These are phyloP conservation scores for Pseudisothecium myosuroides DNA, from an alignment of 225 moss, liverwort and hornwort species.

Conservation along the genomic window DNA sequence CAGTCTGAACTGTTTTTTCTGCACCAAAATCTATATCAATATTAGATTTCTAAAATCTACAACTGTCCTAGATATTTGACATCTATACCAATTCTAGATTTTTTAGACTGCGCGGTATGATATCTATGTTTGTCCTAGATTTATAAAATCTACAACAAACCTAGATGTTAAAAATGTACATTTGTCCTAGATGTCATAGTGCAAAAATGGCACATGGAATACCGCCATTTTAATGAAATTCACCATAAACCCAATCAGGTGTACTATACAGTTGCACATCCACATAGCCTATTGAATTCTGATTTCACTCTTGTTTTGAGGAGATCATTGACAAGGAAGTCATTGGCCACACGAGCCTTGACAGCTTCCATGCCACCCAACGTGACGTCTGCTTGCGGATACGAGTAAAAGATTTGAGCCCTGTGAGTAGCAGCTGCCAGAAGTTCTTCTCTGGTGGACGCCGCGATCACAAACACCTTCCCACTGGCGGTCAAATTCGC, in stretches of 20 bases:
- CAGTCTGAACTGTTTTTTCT: too few species aligned
- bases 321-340: slow-evolving; percentile 38
- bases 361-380: slow-evolving; percentile 25
- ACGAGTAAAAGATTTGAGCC: slow-evolving; percentile 66
- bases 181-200: too few species aligned
- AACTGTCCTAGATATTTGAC: too few species aligned
- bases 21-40: too few species aligned
- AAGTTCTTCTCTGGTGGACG: slow-evolving; percentile 41
- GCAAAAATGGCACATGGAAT: too few species aligned
- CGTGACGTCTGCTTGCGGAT: slow-evolving; percentile 19
- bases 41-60: too few species aligned
- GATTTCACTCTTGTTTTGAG: slow-evolving; percentile 53
- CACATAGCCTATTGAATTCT: slow-evolving; percentile 30
- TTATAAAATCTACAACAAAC: too few species aligned
- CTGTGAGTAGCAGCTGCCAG: slow-evolving; percentile 67
- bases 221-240: too few species aligned
- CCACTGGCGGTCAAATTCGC: not conserved
- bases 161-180: too few species aligned
- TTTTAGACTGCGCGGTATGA: too few species aligned
- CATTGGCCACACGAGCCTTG: slow-evolving; percentile 48
- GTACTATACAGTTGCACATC: not conserved
- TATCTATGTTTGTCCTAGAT: too few species aligned
- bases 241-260: not conserved
- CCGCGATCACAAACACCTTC: slow-evolving; percentile 44
- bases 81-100: too few species aligned